Evolutionary conservation across 2,329 filamentous ascomycete genomes (phyloP).

Genomic region (Pezizomycotina sp.): DNA sequence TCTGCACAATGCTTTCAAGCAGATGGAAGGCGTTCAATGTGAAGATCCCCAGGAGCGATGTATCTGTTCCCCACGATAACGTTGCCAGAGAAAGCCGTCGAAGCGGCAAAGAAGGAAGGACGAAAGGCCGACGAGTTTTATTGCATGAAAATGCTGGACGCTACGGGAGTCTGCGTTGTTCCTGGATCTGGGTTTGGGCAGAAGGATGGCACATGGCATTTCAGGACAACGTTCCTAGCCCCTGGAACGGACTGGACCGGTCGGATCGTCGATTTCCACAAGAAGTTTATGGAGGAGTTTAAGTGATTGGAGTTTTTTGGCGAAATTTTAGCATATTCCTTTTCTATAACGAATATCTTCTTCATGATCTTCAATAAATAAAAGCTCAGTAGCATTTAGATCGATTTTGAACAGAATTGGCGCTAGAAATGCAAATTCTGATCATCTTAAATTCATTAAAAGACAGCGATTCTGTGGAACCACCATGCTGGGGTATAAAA

Average conservation of each 20-base stretch:
- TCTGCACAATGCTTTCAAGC: conserved; percentile 72
- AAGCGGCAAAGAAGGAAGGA: conserved; percentile 56
- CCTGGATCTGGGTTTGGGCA: conserved; percentile 89
- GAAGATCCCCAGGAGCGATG: conserved; percentile 82
- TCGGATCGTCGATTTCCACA: conserved; percentile 75
- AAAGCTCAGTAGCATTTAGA: too few relatives aligned
- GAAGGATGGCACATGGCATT: conserved; percentile 77
- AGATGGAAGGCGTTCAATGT: conserved; percentile 94
- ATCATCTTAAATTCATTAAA: too few relatives aligned
- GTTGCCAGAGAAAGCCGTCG: conserved; percentile 57
- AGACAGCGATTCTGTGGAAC: too few relatives aligned
- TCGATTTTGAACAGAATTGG: too few relatives aligned
- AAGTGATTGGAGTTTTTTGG: conserved; percentile 27
- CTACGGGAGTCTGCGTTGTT: conserved; percentile 87
- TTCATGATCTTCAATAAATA: too few relatives aligned
- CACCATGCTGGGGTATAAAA: too few relatives aligned
- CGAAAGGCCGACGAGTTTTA: conserved; percentile 83
- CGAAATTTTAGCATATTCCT: too few relatives aligned
- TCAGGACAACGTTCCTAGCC: conserved; percentile 90
- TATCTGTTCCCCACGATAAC: conserved; percentile 95
- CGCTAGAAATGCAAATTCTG: too few relatives aligned
- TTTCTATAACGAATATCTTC: too few relatives aligned
- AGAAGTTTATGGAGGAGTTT: conserved; percentile 76
- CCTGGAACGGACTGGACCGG: conserved; percentile 91
- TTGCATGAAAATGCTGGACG: conserved; percentile 74